These are phyloP conservation scores for Gnetum montanum DNA, from an alignment of 75 land plant species.

Conservation along the genomic window DNA sequence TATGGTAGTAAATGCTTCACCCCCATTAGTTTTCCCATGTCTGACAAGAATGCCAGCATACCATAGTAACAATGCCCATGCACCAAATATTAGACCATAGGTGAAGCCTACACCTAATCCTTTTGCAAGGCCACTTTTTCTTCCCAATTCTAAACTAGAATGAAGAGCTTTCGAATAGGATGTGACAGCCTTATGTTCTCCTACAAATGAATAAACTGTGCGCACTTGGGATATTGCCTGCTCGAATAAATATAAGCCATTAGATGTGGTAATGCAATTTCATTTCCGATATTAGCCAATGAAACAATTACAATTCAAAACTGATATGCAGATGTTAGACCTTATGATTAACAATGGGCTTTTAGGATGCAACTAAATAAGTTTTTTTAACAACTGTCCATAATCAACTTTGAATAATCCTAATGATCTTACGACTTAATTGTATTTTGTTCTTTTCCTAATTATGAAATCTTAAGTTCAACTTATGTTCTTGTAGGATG, in stretches of 20 bases:
- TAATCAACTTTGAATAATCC: no score
- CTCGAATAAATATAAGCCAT: no score
- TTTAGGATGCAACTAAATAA: no score
- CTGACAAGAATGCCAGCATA: conserved; percentile 56
- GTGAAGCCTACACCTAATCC: conserved; percentile 66
- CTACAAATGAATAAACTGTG: conserved; percentile 57
- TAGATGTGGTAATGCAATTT: neutral
- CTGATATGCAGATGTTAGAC: no score
- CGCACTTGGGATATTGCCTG: conserved; percentile 66
- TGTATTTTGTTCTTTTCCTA: no score
- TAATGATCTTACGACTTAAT: no score
- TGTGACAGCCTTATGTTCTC: conserved; percentile 45
- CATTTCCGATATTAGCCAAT: neutral
- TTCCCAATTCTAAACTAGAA: conserved; percentile 35
- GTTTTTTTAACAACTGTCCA: no score
- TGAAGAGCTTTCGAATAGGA: conserved; percentile 34
- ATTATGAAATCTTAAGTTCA: no score
- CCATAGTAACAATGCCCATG: conserved; percentile 77
- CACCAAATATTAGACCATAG: conserved; percentile 32
- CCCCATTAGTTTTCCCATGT: conserved; percentile 52
- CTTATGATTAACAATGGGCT: no score
- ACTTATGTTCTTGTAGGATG: no score
- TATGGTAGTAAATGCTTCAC: conserved; percentile 75
- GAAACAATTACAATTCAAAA: neutral
- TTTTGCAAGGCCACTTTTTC: conserved; percentile 47